Evolutionary conservation across 306 rosid species (phyloP), one percentile per base, ranked within the genome.

Genomic region (Quercus berberidifolia): DNA sequence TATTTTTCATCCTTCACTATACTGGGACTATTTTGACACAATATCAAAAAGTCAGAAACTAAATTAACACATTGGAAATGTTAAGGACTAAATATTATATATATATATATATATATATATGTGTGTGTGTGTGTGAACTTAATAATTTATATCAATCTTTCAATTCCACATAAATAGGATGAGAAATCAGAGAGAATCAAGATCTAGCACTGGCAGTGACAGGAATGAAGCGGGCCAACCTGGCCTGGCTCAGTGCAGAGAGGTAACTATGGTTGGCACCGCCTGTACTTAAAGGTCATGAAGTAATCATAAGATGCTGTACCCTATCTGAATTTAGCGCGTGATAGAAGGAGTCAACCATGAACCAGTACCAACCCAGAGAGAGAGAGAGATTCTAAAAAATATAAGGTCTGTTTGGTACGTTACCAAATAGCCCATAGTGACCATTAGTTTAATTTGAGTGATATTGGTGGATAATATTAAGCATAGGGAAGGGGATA

Each of bases 41-140:
- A 33, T 5, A 33, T 5, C 8, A 33, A 33, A 5, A 33, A 5
- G 2, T 35, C 0, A 35, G 1, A 0, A 0, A 0, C 0, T 0
- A 33, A 33, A 33, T 33, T 33, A 0, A 33, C 7, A 5, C 1
- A 0, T 35, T 35, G 1, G 0, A 35, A 1, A 35, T 0, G 0
- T 35, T 35, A 6, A 35, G 0, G 0, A 5, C 0, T 0, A 5
- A n/a, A n/a, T n/a, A n/a, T n/a, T 4, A 30, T 33, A 33, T 33
- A 33, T 1, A 38, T 38, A 38, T 38, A 38, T 38, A 38, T 7
- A 31, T 35, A 5, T 35, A 5, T 5, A 6, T 38, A 6, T 38
- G 1, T 38, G 7, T 38, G 26, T 25, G 26, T 1, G 26, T 25
- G 26, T 1, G 26, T 0, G 46, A 38, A 38, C 46, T 38, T 38